phyloP scores from a whole-genome alignment of 768 basidiomycete genomes.

The Suillus occidentalis region DNA sequence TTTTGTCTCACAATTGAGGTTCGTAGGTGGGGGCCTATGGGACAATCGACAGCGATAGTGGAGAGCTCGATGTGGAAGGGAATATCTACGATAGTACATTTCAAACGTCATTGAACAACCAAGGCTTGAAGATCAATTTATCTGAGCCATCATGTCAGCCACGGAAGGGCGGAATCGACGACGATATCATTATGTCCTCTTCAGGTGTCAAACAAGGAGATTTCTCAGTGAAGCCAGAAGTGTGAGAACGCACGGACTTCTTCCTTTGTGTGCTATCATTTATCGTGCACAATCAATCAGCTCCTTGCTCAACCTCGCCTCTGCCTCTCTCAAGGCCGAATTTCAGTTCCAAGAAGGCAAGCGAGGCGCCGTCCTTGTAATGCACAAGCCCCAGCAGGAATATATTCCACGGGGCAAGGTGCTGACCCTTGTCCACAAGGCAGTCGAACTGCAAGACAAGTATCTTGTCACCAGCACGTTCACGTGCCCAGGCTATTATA shows the following conservation, averaged over 20 bases:
- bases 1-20: neutral
- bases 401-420: slow-evolving; percentile 23
- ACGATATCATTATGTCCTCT: slow-evolving; percentile 24
- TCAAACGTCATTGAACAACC: slow-evolving; percentile 17
- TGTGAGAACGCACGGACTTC: slow-evolving; percentile 18
- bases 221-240: slow-evolving; percentile 14
- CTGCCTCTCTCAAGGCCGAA: slow-evolving; percentile 32
- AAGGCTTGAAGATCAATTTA: slow-evolving; percentile 6
- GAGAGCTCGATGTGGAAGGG: slow-evolving; percentile 30
- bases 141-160: slow-evolving; percentile 16
- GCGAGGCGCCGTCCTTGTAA: slow-evolving; percentile 37
- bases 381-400: slow-evolving; percentile 27
- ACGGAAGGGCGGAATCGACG: slow-evolving; percentile 16
- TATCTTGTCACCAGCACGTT: slow-evolving; percentile 34
- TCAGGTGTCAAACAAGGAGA: slow-evolving; percentile 19
- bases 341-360: slow-evolving; percentile 34
- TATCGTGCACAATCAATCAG: neutral
- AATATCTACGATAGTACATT: slow-evolving; percentile 31
- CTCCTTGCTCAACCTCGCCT: slow-evolving; percentile 25
- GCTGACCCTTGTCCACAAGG: slow-evolving; percentile 24
- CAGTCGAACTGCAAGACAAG: slow-evolving; percentile 29
- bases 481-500: slow-evolving; percentile 33
- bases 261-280: neutral
- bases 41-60: slow-evolving; percentile 27
- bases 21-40: slow-evolving; percentile 38